phyloP scores from a whole-genome alignment of 768 basidiomycete genomes.

The Leccinum uliginosum region DNA sequence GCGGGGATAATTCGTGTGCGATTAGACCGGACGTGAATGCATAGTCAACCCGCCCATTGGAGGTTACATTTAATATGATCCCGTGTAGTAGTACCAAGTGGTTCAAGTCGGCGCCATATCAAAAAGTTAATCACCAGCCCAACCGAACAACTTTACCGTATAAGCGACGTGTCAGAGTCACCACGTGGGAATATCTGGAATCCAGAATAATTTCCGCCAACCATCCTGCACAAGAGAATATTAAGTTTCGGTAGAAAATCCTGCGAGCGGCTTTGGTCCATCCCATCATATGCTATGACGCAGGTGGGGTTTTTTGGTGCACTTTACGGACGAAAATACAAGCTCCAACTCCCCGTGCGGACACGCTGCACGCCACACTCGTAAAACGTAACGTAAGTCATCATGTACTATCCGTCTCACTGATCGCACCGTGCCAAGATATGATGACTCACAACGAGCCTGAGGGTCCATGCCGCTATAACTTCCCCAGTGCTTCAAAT shows the following conservation, averaged over 20 bases:
- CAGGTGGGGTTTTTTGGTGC: background rate
- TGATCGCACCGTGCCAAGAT: background rate
- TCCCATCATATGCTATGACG: background rate
- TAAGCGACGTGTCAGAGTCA: background rate
- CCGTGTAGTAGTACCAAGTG: background rate
- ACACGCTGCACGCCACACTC: background rate
- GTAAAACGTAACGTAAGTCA: background rate
- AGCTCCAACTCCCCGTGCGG: background rate
- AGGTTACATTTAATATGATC: background rate
- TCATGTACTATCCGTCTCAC: background rate
- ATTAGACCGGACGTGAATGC: conserved; percentile 1
- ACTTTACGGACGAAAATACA: background rate
- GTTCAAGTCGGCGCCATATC: background rate
- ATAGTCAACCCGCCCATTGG: background rate
- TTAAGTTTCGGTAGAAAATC: background rate
- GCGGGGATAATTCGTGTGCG: background rate
- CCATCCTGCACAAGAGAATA: background rate
- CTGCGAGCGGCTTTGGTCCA: background rate
- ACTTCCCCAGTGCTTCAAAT: background rate
- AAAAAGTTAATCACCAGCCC: background rate
- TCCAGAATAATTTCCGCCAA: background rate
- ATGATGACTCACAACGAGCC: background rate
- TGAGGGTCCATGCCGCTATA: background rate
- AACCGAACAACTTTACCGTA: background rate
- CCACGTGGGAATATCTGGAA: background rate